Conservation (phyloP, 1,284 basidiomycete species). For the Papiliotrema nemorosa region DNA sequence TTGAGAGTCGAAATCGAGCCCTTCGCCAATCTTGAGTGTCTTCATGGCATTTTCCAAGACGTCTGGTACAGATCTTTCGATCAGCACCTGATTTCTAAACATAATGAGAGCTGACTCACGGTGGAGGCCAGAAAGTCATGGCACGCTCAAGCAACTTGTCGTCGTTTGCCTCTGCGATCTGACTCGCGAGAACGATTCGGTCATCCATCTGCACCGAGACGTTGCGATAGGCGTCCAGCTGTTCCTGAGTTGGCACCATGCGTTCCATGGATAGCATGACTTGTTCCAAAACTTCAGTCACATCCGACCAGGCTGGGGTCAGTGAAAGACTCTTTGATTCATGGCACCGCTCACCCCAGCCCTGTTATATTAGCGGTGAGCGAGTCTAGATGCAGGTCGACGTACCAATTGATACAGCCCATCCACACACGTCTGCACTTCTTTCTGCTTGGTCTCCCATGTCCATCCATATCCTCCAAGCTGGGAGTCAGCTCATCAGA, state of each 20-base stretch:
- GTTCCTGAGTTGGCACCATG: conserved; percentile 9
- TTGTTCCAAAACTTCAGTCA: conserved; percentile 5
- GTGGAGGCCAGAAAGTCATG: conserved; percentile 3
- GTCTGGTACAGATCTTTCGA: background rate
- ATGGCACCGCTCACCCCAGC: background rate
- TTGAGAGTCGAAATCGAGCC: background rate
- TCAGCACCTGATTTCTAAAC: background rate
- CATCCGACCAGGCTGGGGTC: conserved; percentile 20
- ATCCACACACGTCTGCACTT: conserved; percentile 23
- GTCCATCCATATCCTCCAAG: conserved; percentile 39
- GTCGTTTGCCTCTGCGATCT: background rate
- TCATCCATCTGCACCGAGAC: background rate
- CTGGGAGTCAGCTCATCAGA: conserved; percentile 7
- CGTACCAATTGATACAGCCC: conserved; percentile 36
- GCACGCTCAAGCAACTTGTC: background rate
- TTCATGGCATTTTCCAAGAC: background rate
- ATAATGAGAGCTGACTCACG: background rate
- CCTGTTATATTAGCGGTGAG: background rate
- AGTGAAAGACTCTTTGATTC: background rate
- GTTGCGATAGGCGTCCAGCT: conserved; percentile 3
- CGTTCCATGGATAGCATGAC: conserved; percentile 14
- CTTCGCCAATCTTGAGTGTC: background rate
- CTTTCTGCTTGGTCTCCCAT: conserved; percentile 34
- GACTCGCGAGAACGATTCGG: background rate
- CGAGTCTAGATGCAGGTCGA: background rate